Conservation (phyloP, 2,329 filamentous ascomycete species). For the Ophiostoma piceae region DNA sequence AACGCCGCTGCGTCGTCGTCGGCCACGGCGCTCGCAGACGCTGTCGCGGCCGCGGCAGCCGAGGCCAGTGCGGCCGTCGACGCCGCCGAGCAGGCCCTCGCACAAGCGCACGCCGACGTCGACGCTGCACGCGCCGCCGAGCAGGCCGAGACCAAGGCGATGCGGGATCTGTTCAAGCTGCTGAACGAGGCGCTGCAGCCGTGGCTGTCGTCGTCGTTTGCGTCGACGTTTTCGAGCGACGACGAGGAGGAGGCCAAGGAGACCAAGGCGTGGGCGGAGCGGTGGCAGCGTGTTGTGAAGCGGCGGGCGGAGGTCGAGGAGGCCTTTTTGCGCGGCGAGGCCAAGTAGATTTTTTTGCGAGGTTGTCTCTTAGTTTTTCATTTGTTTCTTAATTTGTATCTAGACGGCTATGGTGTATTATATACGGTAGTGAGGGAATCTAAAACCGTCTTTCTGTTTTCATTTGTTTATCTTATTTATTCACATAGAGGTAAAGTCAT, state of each 20-base stretch:
- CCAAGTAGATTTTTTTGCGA: conserved; percentile 26
- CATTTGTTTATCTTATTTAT: not conserved
- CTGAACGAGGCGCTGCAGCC: conserved; percentile 73
- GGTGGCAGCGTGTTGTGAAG: conserved; percentile 82
- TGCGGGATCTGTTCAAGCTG: conserved; percentile 72
- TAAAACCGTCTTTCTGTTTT: not conserved
- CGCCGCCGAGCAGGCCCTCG: conserved; percentile 34
- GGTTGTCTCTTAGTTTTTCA: no score
- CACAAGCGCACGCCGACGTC: conserved; percentile 24
- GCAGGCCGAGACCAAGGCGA: conserved; percentile 62
- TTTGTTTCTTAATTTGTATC: no score
- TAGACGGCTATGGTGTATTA: not conserved
- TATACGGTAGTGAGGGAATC: no score
- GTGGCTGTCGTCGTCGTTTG: conserved; percentile 64
- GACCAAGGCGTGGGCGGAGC: conserved; percentile 71
- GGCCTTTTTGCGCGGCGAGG: conserved; percentile 49
- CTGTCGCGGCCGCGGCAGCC: conserved; percentile 35
- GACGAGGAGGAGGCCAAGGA: conserved; percentile 54
- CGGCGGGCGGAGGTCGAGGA: conserved; percentile 83
- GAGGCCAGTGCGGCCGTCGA: conserved; percentile 21
- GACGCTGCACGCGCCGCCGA: conserved; percentile 56
- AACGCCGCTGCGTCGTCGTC: not conserved
- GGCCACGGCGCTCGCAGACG: conserved; percentile 34
- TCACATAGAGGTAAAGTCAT: not conserved
- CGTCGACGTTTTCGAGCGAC: conserved; percentile 32